Conservation (phyloP, 306 rosid species). For the Bauhinia variegata region DNA sequence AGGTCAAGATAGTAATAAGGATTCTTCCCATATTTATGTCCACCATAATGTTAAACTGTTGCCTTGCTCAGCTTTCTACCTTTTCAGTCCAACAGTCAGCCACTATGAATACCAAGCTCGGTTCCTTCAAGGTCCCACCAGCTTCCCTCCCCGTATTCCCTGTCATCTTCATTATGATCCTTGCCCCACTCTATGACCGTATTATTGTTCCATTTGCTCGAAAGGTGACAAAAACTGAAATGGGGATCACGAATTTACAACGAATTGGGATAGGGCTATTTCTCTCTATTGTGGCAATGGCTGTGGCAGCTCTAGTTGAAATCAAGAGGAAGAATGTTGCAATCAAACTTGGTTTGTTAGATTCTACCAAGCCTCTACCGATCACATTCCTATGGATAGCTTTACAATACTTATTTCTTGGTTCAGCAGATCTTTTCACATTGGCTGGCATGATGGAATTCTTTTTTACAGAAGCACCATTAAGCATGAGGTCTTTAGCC, state of each 20-base stretch:
- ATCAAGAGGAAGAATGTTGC: slow-evolving; percentile 74
- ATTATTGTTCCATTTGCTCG: slow-evolving; percentile 74
- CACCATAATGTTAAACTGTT: slow-evolving; percentile 89
- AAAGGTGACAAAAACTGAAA: slow-evolving; percentile 66
- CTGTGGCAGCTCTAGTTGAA: slow-evolving; percentile 83
- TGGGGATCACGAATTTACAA: slow-evolving; percentile 81
- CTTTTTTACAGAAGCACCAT: slow-evolving; percentile 93
- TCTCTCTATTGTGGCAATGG: slow-evolving; percentile 84
- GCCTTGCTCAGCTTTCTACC: slow-evolving; percentile 90
- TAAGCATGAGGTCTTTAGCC: slow-evolving; percentile 84
- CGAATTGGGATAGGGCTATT: slow-evolving; percentile 78
- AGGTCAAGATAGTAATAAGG: slow-evolving; percentile 75
- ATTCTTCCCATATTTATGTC: slow-evolving; percentile 76
- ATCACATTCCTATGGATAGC: slow-evolving; percentile 94
- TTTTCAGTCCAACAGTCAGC: slow-evolving; percentile 94
- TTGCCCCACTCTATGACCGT: slow-evolving; percentile 87
- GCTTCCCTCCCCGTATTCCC: slow-evolving; percentile 93
- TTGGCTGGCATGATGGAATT: slow-evolving; percentile 86
- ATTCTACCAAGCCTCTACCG: slow-evolving; percentile 52
- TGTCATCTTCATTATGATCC: slow-evolving; percentile 70
- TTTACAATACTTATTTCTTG: slow-evolving; percentile 78
- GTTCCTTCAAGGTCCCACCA: slow-evolving; percentile 78
- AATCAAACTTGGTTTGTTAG: slow-evolving; percentile 41
- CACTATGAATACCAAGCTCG: slow-evolving; percentile 83
- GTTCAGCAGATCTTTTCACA: slow-evolving; percentile 96